These are phyloP conservation scores for Byssochlamys sp. DNA, from an alignment of 2,329 filamentous ascomycete species.

Conservation along the genomic window DNA sequence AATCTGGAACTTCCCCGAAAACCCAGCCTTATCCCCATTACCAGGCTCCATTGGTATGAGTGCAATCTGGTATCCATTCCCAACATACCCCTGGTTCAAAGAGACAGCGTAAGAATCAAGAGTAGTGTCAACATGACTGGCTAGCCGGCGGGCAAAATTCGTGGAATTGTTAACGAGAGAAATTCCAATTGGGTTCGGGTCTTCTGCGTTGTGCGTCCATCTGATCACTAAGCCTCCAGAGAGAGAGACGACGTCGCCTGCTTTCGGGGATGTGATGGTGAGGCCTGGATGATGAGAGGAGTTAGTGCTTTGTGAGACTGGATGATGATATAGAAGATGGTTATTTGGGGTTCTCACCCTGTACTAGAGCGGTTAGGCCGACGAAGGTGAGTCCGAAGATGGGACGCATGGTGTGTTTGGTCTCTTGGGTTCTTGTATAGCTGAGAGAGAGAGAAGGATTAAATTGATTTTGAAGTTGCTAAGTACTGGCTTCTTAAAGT, in stretches of 20 bases:
- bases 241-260: neutral
- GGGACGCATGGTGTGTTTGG: neutral
- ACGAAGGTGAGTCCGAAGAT: neutral
- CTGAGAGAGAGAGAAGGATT: neutral
- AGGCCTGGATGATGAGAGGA: neutral
- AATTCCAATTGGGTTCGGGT: neutral
- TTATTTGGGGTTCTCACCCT: neutral
- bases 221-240: neutral
- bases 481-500: neutral
- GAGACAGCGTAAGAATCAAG: neutral
- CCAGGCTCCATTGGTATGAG: neutral
- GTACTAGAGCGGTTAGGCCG: neutral
- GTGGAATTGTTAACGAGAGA: neutral
- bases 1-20: neutral
- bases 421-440: neutral
- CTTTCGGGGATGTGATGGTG: neutral
- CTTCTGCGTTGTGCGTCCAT: neutral
- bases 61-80: neutral
- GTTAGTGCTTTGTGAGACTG: neutral
- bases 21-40: neutral
- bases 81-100: neutral
- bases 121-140: neutral
- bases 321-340: neutral
- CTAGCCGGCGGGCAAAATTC: neutral
- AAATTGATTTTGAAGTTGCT: neutral